Base-by-base conservation (phyloP, 176 grass and related monocot species). In the Cenchrus fungigraminus region DNA sequence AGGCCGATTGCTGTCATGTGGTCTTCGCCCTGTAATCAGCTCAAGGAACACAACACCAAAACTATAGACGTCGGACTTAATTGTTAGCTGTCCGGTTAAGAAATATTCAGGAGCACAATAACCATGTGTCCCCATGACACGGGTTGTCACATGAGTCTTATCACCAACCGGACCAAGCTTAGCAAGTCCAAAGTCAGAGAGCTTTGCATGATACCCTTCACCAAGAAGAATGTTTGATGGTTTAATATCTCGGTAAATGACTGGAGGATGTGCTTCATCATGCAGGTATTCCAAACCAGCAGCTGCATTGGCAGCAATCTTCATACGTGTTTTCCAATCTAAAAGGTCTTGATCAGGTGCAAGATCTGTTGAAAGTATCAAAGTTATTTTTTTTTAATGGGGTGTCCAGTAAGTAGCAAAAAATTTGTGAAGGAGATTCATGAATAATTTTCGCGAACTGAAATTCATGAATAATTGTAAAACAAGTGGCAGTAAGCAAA, bases 21-120 rank as follows among this genome's bases (percentile, higher is more conserved):
- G 84, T 64, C 86, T 95, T 83, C 91, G 82, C 29, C 94, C 94
- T n/a, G 94, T 95, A 86, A 93, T 84, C 73, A 91, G 56, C 82
- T 95, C 94, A 56, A 95, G 88, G 78, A 95, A 91, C 17, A 93
- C 88, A 61, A 95, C 94, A 68, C 94, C 94, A 45, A 97, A 97
- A 86, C 94, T 97, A 77, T 97, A 97, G 69, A 97, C 85, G 77
- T 93, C 94, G 6, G 91, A 94, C 22, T 97, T 97, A 43, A 85
- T 54, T 5, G 87, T 97, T 69, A 97, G 87, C 42, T 97, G 77
- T 67, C 94, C 94, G 44, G 91, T 94, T 40, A 81, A 87, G 25
- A 83, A 79, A 12, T 97, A 97, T 71, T 97, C 94, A 81, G 92
- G 94, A 74, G 94, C 94, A 62, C 92, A 97, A 71, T 97, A 97